Percentiles rank a stretch among this genome's conserved stretches.
phyloP scores from a whole-genome alignment of 148 eudicot genomes.

The Selenicereus undatus region DNA sequence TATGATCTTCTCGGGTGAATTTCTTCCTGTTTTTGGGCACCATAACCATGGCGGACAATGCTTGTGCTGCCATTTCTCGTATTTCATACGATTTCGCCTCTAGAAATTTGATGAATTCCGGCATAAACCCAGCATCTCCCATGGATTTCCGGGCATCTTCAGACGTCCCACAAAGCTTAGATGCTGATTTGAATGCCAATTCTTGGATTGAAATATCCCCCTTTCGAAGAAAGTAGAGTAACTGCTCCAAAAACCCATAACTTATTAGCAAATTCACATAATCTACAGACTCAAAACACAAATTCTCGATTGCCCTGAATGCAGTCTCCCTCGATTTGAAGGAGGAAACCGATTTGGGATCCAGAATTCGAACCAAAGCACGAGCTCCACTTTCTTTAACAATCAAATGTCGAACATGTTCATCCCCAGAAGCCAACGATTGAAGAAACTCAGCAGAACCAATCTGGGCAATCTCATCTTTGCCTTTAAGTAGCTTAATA shows the following conservation, averaged over 20 bases:
- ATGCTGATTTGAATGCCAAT: conserved; percentile 61
- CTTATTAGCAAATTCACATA: conserved; percentile 41
- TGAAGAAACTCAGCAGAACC: conserved; percentile 59
- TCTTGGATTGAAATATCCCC: conserved; percentile 77
- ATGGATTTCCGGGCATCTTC: conserved; percentile 72
- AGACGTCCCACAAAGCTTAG: conserved; percentile 48
- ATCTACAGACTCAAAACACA: conserved; percentile 40
- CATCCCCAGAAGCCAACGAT: conserved; percentile 49
- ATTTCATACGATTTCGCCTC: conserved; percentile 64
- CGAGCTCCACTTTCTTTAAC: conserved; percentile 48
- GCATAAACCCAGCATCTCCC: conserved; percentile 79
- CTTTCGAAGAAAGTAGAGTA: conserved; percentile 47
- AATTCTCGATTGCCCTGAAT: conserved; percentile 44
- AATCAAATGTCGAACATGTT: conserved; percentile 38
- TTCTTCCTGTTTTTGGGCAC: conserved; percentile 65
- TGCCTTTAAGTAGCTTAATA: conserved; percentile 42
- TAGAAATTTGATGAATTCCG: conserved; percentile 64
- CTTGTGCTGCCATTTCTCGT: conserved; percentile 74
- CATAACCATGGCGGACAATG: conserved; percentile 45
- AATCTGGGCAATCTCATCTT: conserved; percentile 50
- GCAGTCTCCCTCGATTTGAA: conserved; percentile 57
- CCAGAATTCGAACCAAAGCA: conserved; percentile 42
- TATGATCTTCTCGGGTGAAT: conserved; percentile 60
- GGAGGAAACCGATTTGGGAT: conserved; percentile 48
- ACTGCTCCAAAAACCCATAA: conserved; percentile 55